These are phyloP conservation scores for Zoysia japonica DNA, from an alignment of 176 grass and related monocot genomes.

Conservation along the genomic window DNA sequence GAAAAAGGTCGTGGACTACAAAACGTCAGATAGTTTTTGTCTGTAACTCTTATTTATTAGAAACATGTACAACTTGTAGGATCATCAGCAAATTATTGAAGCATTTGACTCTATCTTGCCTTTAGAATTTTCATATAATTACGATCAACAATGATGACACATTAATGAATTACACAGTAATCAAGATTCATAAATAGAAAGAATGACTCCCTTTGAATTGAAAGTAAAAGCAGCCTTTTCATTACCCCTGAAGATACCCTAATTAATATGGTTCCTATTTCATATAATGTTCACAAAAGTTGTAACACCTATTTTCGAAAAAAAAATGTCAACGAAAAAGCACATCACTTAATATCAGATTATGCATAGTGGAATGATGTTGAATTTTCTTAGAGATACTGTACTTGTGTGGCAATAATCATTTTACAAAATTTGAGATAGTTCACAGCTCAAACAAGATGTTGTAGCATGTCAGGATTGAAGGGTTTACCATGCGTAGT, in stretches of 20 bases:
- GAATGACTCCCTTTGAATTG: neutral
- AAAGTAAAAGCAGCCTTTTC: neutral
- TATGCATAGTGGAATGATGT: neutral
- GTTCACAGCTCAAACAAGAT: neutral
- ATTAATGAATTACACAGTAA: neutral
- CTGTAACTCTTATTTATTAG: slow-evolving; percentile 18
- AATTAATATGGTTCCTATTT: neutral
- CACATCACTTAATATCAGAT: neutral
- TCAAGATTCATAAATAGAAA: neutral
- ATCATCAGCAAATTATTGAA: neutral
- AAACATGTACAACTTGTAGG: slow-evolving; percentile 6
- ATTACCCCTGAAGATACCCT: neutral
- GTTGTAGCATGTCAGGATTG: neutral
- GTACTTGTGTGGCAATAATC: neutral
- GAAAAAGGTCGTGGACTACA: neutral
- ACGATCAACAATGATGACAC: neutral
- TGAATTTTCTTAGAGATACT: neutral
- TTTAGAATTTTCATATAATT: neutral
- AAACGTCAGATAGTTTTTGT: neutral
- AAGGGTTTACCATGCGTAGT: neutral
- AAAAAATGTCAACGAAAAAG: neutral
- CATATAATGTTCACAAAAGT: neutral
- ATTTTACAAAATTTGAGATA: slow-evolving; percentile 8
- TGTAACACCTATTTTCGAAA: neutral
- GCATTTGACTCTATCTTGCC: neutral